Conservation (phyloP, 345 rosid genomes). For the Angophora floribunda region DNA sequence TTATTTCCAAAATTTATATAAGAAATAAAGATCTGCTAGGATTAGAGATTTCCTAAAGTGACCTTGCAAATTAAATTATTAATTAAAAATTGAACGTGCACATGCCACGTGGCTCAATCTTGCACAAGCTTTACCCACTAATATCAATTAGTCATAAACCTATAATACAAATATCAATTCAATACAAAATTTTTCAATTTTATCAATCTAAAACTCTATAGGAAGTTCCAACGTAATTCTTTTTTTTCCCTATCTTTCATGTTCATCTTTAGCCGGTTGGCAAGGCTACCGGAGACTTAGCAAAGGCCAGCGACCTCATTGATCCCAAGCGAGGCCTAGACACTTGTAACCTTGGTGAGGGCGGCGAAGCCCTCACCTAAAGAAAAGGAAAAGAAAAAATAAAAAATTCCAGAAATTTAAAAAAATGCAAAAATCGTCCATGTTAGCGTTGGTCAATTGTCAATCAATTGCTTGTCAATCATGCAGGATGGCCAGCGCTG, state of each 20-base stretch:
- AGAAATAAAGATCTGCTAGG: neutral
- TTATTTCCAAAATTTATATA: neutral
- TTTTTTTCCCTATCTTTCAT: neutral
- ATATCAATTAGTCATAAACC: accelerated
- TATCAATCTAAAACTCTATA: neutral
- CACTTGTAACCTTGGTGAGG: neutral
- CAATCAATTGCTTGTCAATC: neutral
- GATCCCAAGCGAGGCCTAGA: neutral
- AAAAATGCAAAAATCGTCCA: neutral
- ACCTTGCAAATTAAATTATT: neutral
- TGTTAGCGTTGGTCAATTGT: too few relatives aligned
- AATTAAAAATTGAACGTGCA: accelerated
- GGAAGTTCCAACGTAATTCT: neutral
- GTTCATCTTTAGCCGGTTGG: neutral
- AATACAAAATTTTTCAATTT: neutral
- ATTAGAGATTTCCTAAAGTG: neutral
- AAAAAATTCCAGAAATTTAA: accelerated
- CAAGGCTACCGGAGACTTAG: accelerated
- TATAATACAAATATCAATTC: neutral
- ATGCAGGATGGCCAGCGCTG: accelerated
- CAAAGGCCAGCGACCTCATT: neutral
- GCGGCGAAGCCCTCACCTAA: accelerated
- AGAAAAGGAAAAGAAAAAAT: neutral
- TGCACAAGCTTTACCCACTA: neutral
- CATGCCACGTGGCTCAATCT: neutral